Evolutionary conservation across 1,139 yeast genomes (phyloP).

Genomic region (Torulaspora globosa): DNA sequence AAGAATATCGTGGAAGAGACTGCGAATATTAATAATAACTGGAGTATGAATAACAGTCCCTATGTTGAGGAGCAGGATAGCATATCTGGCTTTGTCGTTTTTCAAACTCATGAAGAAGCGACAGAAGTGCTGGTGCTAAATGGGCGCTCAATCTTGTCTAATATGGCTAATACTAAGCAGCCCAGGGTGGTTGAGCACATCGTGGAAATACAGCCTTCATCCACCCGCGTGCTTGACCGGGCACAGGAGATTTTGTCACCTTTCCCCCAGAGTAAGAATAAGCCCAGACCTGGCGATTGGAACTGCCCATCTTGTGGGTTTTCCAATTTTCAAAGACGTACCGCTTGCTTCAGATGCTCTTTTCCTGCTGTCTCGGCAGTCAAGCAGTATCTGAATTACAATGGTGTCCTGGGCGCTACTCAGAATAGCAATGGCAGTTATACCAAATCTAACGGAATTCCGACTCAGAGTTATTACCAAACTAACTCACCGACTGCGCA

Average conservation of each 20-base stretch:
- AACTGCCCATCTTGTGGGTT: conserved; percentile 95
- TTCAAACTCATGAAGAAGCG: conserved; percentile 83
- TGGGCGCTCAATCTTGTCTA: conserved; percentile 45
- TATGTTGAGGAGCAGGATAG: conserved; percentile 37
- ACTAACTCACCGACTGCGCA: conserved; percentile 14
- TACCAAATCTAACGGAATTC: conserved; percentile 11
- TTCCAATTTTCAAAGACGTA: conserved; percentile 89
- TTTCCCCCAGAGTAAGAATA: conserved; percentile 82
- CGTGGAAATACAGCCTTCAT: conserved; percentile 84
- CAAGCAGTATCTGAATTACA: conserved; percentile 15
- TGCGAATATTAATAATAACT: conserved; percentile 21
- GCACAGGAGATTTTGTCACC: conserved; percentile 79
- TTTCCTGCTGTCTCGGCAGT: conserved; percentile 78
- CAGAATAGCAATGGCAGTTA: conserved; percentile 14
- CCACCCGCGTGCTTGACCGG: conserved; percentile 67
- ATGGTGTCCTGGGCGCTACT: conserved; percentile 13
- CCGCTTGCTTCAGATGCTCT: conserved; percentile 90
- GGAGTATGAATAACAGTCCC: conserved; percentile 32
- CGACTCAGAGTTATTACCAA: conserved; percentile 11
- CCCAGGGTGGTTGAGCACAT: conserved; percentile 59
- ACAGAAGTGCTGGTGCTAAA: conserved; percentile 70
- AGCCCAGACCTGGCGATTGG: conserved; percentile 98
- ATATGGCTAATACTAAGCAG: conserved; percentile 36
- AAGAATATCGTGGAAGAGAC: conserved; percentile 40
- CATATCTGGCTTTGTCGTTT: conserved; percentile 79